A percentile compares a stretch with the other conserved stretches of the same genome.
Conservation (phyloP, 352 stramenopile species). For the Phytophthora tubulina region DNA sequence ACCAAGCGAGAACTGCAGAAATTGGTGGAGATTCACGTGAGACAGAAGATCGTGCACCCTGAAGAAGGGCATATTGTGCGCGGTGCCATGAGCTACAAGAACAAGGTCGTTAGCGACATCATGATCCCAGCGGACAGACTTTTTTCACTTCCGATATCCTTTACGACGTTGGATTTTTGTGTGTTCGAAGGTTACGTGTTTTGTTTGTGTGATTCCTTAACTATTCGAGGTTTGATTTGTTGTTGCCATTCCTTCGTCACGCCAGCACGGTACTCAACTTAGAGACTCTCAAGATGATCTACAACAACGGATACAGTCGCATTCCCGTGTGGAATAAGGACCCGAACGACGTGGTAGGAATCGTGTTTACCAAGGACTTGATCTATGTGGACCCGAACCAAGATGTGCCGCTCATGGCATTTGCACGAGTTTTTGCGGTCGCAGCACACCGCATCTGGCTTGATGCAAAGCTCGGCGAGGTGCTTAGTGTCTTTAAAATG, state of each 20-base stretch:
- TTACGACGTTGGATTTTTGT: constrained; percentile 12
- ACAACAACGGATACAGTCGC: constrained; percentile 93
- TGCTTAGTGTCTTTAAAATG: constrained; percentile 83
- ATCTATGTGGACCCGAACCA: constrained; percentile 81
- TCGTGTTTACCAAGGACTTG: constrained; percentile 96
- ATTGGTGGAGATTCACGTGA: constrained; percentile 97
- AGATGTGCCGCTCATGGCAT: constrained; percentile 83
- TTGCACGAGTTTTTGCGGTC: constrained; percentile 90
- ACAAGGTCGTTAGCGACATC: constrained; percentile 87
- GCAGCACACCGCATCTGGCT: constrained; percentile 77
- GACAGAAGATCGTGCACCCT: constrained; percentile 91
- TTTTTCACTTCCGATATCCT: constrained; percentile 82
- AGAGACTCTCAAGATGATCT: constrained; percentile 79
- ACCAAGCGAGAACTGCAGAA: constrained; percentile 94
- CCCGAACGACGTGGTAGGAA: constrained; percentile 96
- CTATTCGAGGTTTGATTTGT: constrained; percentile 34
- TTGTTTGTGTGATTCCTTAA: constrained; percentile 27
- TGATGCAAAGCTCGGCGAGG: constrained; percentile 71
- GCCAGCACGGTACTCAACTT: constrained; percentile 59
- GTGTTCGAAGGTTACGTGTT: constrained; percentile 16
- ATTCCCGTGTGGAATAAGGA: constrained; percentile 97
- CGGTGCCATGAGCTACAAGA: constrained; percentile 81
- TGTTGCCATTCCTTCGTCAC: constrained; percentile 36
- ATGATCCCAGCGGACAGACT: constrained; percentile 93
- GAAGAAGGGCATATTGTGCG: constrained; percentile 97